Conservation (phyloP, 2,329 filamentous ascomycete genomes). For the Aureobasidium pullulans region DNA sequence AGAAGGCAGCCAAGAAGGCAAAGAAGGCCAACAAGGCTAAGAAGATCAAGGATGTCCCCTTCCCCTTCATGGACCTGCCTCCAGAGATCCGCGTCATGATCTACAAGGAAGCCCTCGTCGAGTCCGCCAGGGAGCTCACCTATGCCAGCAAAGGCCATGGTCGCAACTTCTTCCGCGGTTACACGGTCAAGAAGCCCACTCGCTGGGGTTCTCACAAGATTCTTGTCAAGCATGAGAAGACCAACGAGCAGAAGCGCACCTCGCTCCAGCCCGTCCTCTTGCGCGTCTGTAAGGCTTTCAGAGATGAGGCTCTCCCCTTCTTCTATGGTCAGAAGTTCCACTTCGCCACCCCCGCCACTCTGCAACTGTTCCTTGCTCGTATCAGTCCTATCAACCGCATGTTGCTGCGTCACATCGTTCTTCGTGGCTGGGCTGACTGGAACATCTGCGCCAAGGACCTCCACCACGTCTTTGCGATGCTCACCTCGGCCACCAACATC, state of each 20-base stretch:
- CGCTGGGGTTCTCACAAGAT: no score
- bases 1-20: background rate
- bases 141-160: background rate
- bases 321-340: background rate
- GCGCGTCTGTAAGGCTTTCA: background rate
- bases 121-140: background rate
- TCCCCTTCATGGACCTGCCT: constrained; percentile 8
- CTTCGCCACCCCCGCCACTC: background rate
- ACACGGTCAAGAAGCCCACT: background rate
- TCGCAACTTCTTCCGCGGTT: background rate
- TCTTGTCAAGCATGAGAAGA: background rate
- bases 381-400: background rate
- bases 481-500: background rate
- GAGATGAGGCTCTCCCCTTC: background rate
- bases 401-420: background rate
- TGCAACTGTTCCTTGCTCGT: background rate
- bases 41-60: constrained; percentile 9
- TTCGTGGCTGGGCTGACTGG: background rate
- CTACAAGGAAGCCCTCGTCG: constrained; percentile 2
- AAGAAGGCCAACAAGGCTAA: background rate
- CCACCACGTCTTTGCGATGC: background rate
- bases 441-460: background rate
- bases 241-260: background rate
- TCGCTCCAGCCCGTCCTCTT: background rate
- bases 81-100: constrained; percentile 9